Conservation (phyloP, 441 rosid genomes). For the Pelargonium australe region DNA sequence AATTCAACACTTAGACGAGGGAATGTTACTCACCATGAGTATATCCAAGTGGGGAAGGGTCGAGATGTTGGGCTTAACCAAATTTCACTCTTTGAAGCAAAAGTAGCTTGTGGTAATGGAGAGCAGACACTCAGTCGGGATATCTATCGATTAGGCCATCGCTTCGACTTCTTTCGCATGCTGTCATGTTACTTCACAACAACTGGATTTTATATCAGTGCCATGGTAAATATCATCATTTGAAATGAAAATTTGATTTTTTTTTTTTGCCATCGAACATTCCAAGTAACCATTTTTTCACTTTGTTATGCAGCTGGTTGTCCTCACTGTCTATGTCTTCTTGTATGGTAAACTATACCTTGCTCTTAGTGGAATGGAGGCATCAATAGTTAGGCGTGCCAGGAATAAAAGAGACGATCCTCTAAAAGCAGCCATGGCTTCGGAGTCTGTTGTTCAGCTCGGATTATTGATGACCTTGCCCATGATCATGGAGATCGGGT, state of each 20-base stretch:
- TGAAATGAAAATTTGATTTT: not conserved
- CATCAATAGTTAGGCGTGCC: constrained; percentile 62
- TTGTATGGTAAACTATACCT: constrained; percentile 81
- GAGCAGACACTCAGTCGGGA: constrained; percentile 92
- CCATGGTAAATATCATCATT: constrained; percentile 53
- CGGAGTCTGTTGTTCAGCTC: constrained; percentile 77
- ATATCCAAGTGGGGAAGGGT: constrained; percentile 97
- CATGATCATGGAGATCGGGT: constrained; percentile 95
- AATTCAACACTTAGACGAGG: constrained; percentile 85
- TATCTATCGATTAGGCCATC: constrained; percentile 83
- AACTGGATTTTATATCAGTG: constrained; percentile 69
- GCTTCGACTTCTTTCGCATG: constrained; percentile 95
- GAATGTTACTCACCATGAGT: constrained; percentile 93
- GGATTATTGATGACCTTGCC: constrained; percentile 79
- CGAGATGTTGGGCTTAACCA: constrained; percentile 96
- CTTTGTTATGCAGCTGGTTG: constrained; percentile 51
- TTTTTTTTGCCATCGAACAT: not conserved
- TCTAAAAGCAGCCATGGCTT: constrained; percentile 81
- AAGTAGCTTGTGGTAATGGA: constrained; percentile 94
- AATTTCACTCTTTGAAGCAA: constrained; percentile 92
- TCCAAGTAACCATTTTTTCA: not conserved
- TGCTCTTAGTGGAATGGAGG: constrained; percentile 82
- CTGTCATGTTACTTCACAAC: constrained; percentile 83
- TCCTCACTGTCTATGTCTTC: constrained; percentile 62
- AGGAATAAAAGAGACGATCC: constrained; percentile 55